Evolutionary conservation across 306 rosid species (phyloP).

Genomic region (Vigna reflexopilosa): DNA sequence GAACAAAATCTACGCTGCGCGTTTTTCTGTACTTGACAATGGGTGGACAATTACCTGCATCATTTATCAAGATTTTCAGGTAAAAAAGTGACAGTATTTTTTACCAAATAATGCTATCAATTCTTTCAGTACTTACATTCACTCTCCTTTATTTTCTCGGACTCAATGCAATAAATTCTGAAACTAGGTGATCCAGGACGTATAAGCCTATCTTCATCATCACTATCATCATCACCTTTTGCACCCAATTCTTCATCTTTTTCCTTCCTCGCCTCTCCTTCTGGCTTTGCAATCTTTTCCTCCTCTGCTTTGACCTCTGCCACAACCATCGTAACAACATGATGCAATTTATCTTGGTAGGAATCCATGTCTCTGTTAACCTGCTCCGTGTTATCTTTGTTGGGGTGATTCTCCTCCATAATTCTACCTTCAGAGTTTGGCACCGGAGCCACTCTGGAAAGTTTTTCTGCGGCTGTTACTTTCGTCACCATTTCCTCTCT

Average conservation of each 20-base stretch:
- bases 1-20: conserved; percentile 42
- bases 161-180: conserved; percentile 66
- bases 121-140: conserved; percentile 44
- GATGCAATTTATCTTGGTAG: not conserved
- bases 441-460: conserved; percentile 47
- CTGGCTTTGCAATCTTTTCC: not conserved
- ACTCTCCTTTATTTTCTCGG: conserved; percentile 20
- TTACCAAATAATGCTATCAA: not conserved
- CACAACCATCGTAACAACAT: not conserved
- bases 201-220: conserved; percentile 15
- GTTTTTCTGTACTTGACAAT: conserved; percentile 41
- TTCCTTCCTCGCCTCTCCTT: not conserved
- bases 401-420: not conserved
- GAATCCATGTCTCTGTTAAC: not conserved
- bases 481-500: not conserved
- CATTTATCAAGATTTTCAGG: conserved; percentile 19
- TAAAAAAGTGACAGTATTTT: not conserved
- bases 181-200: conserved; percentile 84
- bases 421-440: not conserved
- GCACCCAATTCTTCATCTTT: conserved; percentile 20
- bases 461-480: not conserved
- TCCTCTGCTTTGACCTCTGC: conserved; percentile 1
- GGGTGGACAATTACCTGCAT: conserved; percentile 47
- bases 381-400: not conserved
- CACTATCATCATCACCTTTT: conserved; percentile 21